phyloP scores from a whole-genome alignment of 805 yeast species.

The Dipodascus albidus region DNA sequence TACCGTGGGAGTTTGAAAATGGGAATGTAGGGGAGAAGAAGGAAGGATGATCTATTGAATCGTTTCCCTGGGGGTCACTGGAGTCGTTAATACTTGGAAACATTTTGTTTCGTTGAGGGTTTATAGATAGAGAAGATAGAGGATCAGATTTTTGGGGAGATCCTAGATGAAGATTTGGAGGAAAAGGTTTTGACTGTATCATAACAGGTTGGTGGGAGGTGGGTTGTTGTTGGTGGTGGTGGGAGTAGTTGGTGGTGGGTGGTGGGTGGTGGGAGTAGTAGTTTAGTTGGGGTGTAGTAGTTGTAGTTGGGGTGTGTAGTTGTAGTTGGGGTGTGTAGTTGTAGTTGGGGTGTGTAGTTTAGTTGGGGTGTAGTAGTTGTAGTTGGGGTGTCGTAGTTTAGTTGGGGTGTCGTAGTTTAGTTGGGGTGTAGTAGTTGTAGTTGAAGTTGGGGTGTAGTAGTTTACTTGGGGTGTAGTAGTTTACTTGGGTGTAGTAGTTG shows the following conservation, averaged over 20 bases:
- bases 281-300: too few relatives aligned
- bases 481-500: too few relatives aligned
- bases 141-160: neutral
- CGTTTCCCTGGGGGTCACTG: neutral
- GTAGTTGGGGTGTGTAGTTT: too few relatives aligned
- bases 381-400: too few relatives aligned
- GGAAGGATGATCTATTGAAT: neutral
- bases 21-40: neutral
- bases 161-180: neutral
- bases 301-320: too few relatives aligned
- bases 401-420: too few relatives aligned
- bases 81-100: neutral
- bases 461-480: too few relatives aligned
- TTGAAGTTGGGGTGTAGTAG: too few relatives aligned
- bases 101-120: neutral
- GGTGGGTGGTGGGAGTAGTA: too few relatives aligned
- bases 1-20: neutral
- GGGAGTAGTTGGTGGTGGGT: neutral
- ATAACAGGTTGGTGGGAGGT: neutral
- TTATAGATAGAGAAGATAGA: neutral
- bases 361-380: too few relatives aligned
- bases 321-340: too few relatives aligned
- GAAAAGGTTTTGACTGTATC: slow-evolving; percentile 1
- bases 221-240: neutral
- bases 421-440: too few relatives aligned